Evolutionary conservation across 495 filamentous ascomycete genomes (phyloP), one percentile per base, ranked within the genome.

Genomic region (Podospora pseudocomata): DNA sequence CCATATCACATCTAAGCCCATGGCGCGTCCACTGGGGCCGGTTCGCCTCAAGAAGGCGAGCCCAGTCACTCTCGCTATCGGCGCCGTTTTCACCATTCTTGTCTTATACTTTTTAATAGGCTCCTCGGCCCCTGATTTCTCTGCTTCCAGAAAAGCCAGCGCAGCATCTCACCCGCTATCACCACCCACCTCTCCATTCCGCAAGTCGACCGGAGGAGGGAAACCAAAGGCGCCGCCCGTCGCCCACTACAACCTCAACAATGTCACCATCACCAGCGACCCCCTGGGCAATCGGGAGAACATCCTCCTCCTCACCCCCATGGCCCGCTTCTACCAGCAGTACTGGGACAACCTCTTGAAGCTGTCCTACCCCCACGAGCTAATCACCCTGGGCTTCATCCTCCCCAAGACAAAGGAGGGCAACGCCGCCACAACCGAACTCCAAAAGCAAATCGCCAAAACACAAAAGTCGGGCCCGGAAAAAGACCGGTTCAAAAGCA

Each of bases 351-450:
- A 98, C 76, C 82, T 99, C n/a, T 79, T 92, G 56, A 86, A 87
- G 70, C 82, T 99, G 59, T 84, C 79, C 73, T 99, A 97, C 77
- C 96, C 95, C 9, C 96, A 96, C 80, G 92, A 97, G 59, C 83
- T 98, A 56, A 93, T 99, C 73, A 93, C 92, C 0, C 82, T 99
- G 27, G 95, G 92, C n/a, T 99, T 97, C 80, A 99, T 99, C 74
- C 87, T 96, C 30, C 96, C 95, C 9, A 94, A 94, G 76, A 95
- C 88, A 57, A 88, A 88, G 68, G 93, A 96, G 64, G 95, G 95
- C 44, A 93, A 97, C 73, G 78, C 85, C 13, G 95, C 95, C 2
- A 92, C 93, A 16, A 76, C 86, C 1, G 89, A 89, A 56, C 83
- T 99, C 16, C 94, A 99, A 78, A 89, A 88, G 55, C 90, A 92